Percentiles rank a stretch among this genome's conserved stretches.
Evolutionary conservation across 352 stramenopile genomes (phyloP).

Genomic region (Phytopythium litorale): DNA sequence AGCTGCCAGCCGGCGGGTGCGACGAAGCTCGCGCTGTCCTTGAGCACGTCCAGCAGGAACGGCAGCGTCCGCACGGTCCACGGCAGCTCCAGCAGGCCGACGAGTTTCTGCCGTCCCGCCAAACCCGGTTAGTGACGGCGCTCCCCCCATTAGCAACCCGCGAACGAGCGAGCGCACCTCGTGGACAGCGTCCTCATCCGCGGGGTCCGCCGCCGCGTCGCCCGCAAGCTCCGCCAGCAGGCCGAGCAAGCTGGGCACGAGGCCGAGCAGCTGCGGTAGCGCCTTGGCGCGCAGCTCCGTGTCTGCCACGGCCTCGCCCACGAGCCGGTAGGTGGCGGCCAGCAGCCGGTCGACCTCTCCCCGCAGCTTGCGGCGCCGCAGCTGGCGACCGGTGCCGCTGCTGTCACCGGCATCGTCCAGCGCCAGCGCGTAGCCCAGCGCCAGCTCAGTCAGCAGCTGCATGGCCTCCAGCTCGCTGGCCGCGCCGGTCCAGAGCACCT

Average conservation of each 20-base stretch:
- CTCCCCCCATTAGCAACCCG: neutral
- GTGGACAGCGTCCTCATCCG: slow-evolving; percentile 10
- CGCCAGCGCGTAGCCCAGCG: slow-evolving; percentile 51
- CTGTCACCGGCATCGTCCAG: slow-evolving; percentile 27
- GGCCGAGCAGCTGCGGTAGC: slow-evolving; percentile 55
- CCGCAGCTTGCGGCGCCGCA: slow-evolving; percentile 20
- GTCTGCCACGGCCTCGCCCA: slow-evolving; percentile 39
- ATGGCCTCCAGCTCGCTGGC: slow-evolving; percentile 66
- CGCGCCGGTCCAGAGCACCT: slow-evolving; percentile 47
- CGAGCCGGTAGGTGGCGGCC: slow-evolving; percentile 48
- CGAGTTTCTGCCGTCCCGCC: slow-evolving; percentile 29
- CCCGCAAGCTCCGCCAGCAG: slow-evolving; percentile 30
- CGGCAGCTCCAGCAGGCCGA: slow-evolving; percentile 59
- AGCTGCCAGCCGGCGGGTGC: slow-evolving; percentile 40
- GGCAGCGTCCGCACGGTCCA: slow-evolving; percentile 52
- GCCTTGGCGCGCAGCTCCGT: slow-evolving; percentile 21
- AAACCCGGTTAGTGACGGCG: neutral
- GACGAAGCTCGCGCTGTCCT: slow-evolving; percentile 43
- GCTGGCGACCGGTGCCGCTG: slow-evolving; percentile 3
- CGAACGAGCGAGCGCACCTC: slow-evolving; percentile 18
- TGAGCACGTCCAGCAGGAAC: slow-evolving; percentile 55
- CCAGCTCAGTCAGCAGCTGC: slow-evolving; percentile 77
- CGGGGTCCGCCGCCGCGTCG: neutral
- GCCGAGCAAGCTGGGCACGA: slow-evolving; percentile 52
- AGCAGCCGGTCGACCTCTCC: slow-evolving; percentile 53